Evolutionary conservation across 805 yeast genomes (phyloP).

Genomic region (Starmerella scarabaei): DNA sequence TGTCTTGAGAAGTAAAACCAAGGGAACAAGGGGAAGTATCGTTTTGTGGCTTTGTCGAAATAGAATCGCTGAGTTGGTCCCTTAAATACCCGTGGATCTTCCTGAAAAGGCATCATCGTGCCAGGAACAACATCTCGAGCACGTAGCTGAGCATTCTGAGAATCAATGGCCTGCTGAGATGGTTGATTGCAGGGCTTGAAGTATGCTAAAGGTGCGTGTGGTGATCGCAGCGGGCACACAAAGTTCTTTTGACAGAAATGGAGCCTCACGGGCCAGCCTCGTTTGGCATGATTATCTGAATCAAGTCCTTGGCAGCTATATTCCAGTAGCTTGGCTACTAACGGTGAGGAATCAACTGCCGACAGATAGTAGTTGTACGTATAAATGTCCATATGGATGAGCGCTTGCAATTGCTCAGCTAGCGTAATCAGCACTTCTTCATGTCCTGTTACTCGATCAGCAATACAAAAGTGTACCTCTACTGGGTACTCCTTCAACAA

Average conservation of each 20-base stretch:
- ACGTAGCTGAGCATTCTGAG: conserved; percentile 15
- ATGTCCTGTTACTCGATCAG: conserved; percentile 36
- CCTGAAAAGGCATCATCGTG: conserved; percentile 3
- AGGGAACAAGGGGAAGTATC: conserved; percentile 19
- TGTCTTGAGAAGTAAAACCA: conserved; percentile 26
- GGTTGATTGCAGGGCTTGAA: conserved; percentile 19
- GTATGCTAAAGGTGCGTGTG: conserved; percentile 14
- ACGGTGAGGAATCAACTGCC: conserved; percentile 19
- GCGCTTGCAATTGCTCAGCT: conserved; percentile 20
- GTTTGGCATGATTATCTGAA: background rate
- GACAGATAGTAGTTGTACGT: conserved; percentile 20
- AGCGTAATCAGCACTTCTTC: conserved; percentile 41
- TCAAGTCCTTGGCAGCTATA: conserved; percentile 15
- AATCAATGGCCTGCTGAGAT: background rate
- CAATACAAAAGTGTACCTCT: conserved; percentile 32
- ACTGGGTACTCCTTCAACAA: conserved; percentile 34
- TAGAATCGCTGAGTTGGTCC: conserved; percentile 14
- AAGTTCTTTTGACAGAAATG: conserved; percentile 14
- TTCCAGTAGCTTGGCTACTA: conserved; percentile 15
- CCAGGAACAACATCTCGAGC: conserved; percentile 12
- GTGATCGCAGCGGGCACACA: conserved; percentile 10
- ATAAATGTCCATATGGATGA: conserved; percentile 27
- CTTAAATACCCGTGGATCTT: conserved; percentile 1
- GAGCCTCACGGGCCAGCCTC: conserved; percentile 1
- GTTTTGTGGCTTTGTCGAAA: background rate